Percentiles rank a stretch among this genome's conserved stretches.
Evolutionary conservation across 352 stramenopile genomes (phyloP).

Genomic region (Globisporangium abappressorium): DNA sequence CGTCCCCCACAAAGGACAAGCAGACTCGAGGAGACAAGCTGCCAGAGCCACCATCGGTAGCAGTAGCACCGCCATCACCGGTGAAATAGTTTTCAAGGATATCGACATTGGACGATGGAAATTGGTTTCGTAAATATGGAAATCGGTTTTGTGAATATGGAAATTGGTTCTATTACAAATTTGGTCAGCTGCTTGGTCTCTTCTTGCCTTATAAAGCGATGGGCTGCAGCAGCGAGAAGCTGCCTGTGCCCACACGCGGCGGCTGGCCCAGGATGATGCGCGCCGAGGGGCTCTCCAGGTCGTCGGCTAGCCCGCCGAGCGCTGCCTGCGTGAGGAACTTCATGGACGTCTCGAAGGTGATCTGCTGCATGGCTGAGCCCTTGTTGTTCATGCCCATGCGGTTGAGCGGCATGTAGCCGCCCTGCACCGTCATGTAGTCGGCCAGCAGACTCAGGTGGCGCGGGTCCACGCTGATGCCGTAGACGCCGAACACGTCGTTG

Average conservation of each 20-base stretch:
- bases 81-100: background rate
- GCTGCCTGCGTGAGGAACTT: slow-evolving; percentile 98
- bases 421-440: slow-evolving; percentile 99
- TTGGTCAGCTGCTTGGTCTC: slow-evolving; percentile 12
- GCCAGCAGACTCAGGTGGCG: slow-evolving; percentile 98
- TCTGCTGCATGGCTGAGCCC: slow-evolving; percentile 97
- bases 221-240: slow-evolving; percentile 92
- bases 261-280: slow-evolving; percentile 95
- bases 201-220: slow-evolving; percentile 55
- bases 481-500: slow-evolving; percentile 98
- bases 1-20: slow-evolving; percentile 8
- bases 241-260: slow-evolving; percentile 93
- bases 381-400: slow-evolving; percentile 96
- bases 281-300: slow-evolving; percentile 92
- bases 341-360: slow-evolving; percentile 99
- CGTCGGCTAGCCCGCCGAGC: slow-evolving; percentile 86
- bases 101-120: too few species aligned
- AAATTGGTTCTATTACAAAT: slow-evolving; percentile 9
- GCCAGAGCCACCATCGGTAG: background rate
- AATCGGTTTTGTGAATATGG: slow-evolving; percentile 3
- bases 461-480: slow-evolving; percentile 98
- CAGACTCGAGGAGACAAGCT: slow-evolving; percentile 8
- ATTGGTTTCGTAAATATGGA: slow-evolving; percentile 4
- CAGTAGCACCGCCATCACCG: background rate
- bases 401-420: slow-evolving; percentile 97